Conservation (phyloP, 2,329 filamentous ascomycete species). For the Penicillium brasilianum region DNA sequence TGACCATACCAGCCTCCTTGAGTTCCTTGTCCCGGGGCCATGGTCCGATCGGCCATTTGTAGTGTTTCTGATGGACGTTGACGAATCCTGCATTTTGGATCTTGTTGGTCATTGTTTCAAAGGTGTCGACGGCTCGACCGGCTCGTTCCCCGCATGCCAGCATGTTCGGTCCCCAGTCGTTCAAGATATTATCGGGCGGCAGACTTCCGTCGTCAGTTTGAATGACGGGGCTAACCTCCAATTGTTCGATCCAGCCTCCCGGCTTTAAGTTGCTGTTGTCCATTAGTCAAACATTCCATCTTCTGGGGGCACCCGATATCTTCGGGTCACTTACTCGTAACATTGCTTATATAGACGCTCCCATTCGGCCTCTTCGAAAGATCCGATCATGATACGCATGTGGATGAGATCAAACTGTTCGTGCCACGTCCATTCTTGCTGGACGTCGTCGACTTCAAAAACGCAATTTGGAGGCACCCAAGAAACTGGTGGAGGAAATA, state of each 20-base stretch:
- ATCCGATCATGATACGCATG: conserved; percentile 28
- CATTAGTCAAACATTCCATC: not conserved
- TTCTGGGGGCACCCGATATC: not conserved
- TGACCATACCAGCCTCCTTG: conserved; percentile 50
- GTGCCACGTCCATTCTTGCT: conserved; percentile 31
- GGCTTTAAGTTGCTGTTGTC: conserved; percentile 24
- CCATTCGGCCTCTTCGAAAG: conserved; percentile 25
- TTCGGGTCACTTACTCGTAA: conserved; percentile 19
- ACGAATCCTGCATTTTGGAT: conserved; percentile 38
- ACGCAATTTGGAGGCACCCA: conserved; percentile 38
- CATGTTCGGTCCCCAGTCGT: conserved; percentile 24
- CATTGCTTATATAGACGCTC: conserved; percentile 25
- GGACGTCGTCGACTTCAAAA: conserved; percentile 35
- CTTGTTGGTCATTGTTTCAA: conserved; percentile 30
- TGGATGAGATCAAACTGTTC: conserved; percentile 35
- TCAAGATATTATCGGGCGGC: conserved; percentile 21
- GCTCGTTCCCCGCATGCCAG: conserved; percentile 28
- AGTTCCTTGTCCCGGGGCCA: conserved; percentile 38
- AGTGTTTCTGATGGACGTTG: conserved; percentile 36
- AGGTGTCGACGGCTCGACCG: conserved; percentile 30
- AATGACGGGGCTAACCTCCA: conserved; percentile 26
- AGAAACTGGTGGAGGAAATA: conserved; percentile 31
- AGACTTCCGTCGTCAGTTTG: conserved; percentile 27
- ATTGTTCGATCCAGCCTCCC: conserved; percentile 30
- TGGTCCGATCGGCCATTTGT: conserved; percentile 37